These are phyloP conservation scores for Russula brevipes DNA, from an alignment of 768 basidiomycete species.

Conservation along the genomic window DNA sequence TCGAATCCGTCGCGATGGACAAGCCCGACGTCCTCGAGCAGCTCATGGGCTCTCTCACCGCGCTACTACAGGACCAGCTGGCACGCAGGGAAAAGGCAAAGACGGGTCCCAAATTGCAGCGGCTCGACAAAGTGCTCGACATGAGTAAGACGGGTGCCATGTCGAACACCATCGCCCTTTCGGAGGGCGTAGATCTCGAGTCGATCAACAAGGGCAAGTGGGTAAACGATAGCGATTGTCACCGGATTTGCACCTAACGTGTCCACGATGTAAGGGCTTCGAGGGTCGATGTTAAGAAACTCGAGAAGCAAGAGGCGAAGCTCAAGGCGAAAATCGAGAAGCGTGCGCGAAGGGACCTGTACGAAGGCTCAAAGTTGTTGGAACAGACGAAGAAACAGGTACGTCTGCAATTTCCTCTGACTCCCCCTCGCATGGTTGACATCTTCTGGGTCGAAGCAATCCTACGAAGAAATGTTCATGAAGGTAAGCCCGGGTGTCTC, in stretches of 20 bases:
- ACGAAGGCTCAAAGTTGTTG: constrained; percentile 93
- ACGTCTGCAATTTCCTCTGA: constrained; percentile 17
- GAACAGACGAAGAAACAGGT: constrained; percentile 91
- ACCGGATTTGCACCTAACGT: background rate
- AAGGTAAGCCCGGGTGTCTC: constrained; percentile 46
- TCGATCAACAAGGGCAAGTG: constrained; percentile 94
- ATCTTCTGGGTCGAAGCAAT: constrained; percentile 55
- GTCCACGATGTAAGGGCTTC: constrained; percentile 53
- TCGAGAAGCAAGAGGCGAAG: constrained; percentile 97
- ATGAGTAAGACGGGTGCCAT: constrained; percentile 75
- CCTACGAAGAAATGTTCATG: constrained; percentile 99
- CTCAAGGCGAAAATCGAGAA: constrained; percentile 98
- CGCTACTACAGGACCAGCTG: constrained; percentile 62
- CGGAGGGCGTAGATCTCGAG: constrained; percentile 83
- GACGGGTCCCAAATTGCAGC: constrained; percentile 61
- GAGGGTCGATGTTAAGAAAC: constrained; percentile 89
- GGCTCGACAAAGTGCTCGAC: constrained; percentile 83
- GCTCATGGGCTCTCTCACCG: constrained; percentile 60
- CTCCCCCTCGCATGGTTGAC: background rate
- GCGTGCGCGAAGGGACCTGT: constrained; percentile 81
- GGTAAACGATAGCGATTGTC: constrained; percentile 20
- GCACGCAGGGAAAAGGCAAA: constrained; percentile 47
- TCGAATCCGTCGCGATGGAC: constrained; percentile 70
- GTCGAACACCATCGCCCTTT: constrained; percentile 72
- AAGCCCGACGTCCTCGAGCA: constrained; percentile 52